A percentile compares a stretch with the other conserved stretches of the same genome.
Conservation (phyloP, 2,329 filamentous ascomycete genomes). For the Botryotinia convoluta region DNA sequence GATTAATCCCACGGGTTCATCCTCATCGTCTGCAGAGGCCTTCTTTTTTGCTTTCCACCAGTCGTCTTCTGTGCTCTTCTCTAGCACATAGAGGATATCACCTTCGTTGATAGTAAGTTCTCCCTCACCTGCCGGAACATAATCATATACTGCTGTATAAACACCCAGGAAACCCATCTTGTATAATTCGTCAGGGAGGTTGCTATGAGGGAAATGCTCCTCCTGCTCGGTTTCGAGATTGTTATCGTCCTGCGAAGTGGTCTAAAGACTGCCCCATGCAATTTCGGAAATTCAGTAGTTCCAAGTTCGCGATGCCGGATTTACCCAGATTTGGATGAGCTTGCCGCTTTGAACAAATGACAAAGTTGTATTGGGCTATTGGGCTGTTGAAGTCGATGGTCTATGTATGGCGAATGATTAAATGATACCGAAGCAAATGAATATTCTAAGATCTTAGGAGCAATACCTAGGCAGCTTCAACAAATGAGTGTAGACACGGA, state of each 20-base stretch:
- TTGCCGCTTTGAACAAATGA: neutral
- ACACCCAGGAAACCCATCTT: constrained; percentile 89
- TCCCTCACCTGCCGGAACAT: constrained; percentile 78
- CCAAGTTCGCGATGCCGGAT: constrained; percentile 23
- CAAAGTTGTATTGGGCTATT: constrained; percentile 23
- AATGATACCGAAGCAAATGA: constrained; percentile 13
- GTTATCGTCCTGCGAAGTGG: constrained; percentile 31
- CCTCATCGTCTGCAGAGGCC: constrained; percentile 41
- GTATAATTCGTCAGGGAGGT: constrained; percentile 18
- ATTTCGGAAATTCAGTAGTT: constrained; percentile 26
- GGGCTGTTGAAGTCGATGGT: neutral
- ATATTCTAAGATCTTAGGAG: constrained; percentile 15
- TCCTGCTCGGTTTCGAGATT: constrained; percentile 26
- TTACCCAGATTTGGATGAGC: constrained; percentile 14
- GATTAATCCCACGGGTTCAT: constrained; percentile 50
- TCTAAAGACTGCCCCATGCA: constrained; percentile 31
- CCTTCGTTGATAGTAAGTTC: constrained; percentile 84
- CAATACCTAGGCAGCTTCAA: neutral
- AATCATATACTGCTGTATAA: constrained; percentile 90
- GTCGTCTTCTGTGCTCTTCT: constrained; percentile 67
- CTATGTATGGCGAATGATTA: constrained; percentile 2
- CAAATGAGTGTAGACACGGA: neutral
- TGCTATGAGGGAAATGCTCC: constrained; percentile 20
- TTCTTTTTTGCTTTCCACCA: constrained; percentile 68
- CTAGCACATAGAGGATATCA: constrained; percentile 80